Conservation (phyloP, 768 basidiomycete genomes). For the Sarcomyxa edulis region DNA sequence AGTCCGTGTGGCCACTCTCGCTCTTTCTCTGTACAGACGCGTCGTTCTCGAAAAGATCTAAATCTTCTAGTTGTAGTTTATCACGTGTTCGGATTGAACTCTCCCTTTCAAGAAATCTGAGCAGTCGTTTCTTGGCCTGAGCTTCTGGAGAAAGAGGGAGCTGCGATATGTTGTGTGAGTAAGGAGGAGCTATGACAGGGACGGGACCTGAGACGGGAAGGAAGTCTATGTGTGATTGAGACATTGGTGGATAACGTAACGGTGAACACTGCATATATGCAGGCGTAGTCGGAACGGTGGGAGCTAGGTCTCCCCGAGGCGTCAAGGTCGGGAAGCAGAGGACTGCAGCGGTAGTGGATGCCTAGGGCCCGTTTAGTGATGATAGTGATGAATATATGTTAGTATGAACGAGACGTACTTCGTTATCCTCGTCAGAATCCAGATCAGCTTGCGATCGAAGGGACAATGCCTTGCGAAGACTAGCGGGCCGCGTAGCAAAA, state of each 20-base stretch:
- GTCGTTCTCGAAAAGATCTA: slow-evolving; percentile 5
- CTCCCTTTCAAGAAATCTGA: slow-evolving; percentile 30
- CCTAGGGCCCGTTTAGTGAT: neutral
- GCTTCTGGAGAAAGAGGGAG: slow-evolving; percentile 31
- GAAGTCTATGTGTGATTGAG: slow-evolving; percentile 9
- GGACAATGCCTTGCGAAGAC: slow-evolving; percentile 34
- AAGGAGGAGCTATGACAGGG: slow-evolving; percentile 53
- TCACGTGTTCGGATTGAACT: slow-evolving; percentile 44
- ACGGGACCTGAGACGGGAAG: slow-evolving; percentile 16
- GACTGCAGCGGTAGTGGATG: too few species aligned
- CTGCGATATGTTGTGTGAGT: slow-evolving; percentile 22
- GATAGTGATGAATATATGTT: neutral
- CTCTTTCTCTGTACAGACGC: neutral
- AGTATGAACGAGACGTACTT: slow-evolving; percentile 5
- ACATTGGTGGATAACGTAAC: neutral
- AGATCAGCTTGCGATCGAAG: slow-evolving; percentile 24
- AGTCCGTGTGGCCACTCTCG: slow-evolving; percentile 11
- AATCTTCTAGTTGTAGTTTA: slow-evolving; percentile 8
- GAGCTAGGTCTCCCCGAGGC: too few species aligned
- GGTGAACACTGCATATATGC: neutral
- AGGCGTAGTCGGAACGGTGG: neutral
- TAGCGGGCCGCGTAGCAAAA: slow-evolving; percentile 29
- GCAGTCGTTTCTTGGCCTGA: slow-evolving; percentile 37
- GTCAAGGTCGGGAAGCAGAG: too few species aligned
- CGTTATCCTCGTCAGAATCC: slow-evolving; percentile 2